Evolutionary conservation across 805 yeast species (phyloP), one percentile per base, ranked within the genome.

Genomic region (Sugiyamaella floridensis): DNA sequence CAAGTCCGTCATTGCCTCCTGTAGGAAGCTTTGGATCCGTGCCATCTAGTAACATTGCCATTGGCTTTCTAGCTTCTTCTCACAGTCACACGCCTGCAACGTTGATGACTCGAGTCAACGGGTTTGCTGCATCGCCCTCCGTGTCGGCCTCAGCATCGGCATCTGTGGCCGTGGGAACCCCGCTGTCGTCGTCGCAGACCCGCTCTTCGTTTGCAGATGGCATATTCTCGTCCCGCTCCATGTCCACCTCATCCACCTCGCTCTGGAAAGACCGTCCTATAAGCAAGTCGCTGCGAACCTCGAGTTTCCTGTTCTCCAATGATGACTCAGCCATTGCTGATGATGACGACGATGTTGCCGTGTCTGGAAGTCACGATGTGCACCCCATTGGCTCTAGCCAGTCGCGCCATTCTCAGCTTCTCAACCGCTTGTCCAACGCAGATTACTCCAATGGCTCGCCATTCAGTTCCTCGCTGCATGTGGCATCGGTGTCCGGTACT

Each of bases 331-430:
- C 71, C 18, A 62, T 75, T n/a, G 68, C 63, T 6, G 68, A 67
- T 34, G 75, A 72, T 51, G 70, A 66, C 15, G 79, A 74, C 48
- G 79, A 76, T 45, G 76, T 62, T 19, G 56, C 46, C 14, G 53
- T 40, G 8, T 47, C 34, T 19, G 41, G 49, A 22, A 47, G 19
- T 20, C 18, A n/a, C 44, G 45, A 26, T 6, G 28, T n/a, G 40
- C 22, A 41, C 43, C 19, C 19, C 43, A 41, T 18, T 10, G 22
- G 22, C 22, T 41, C 43, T 2, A 41, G 43, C 19, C 43, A 18
- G 43, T 41, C 22, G 43, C 43, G 37, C 12, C 37, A 32, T 11
- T 32, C 37, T 4, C 37, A 32, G 37, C 37, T 32, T 10, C 37
- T 32, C 37, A 32, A 14, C 37, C 37, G 37, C 37, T 11, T 32